phyloP scores from a whole-genome alignment of 2,329 filamentous ascomycete genomes.

The Epichloe sibirici region DNA sequence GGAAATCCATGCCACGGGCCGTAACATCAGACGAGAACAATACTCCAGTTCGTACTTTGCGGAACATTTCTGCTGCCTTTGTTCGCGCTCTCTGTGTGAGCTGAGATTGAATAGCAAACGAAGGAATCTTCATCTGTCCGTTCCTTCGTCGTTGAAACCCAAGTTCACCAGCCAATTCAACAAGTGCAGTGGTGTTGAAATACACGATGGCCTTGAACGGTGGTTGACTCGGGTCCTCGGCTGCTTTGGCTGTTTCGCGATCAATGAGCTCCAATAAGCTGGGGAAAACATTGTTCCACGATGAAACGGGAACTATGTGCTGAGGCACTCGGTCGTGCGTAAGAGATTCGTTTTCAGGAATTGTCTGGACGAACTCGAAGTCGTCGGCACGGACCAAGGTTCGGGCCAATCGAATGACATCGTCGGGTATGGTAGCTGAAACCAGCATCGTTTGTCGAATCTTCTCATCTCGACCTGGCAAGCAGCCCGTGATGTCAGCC shows the following conservation, averaged over 20 bases:
- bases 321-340: constrained; percentile 83
- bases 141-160: constrained; percentile 28
- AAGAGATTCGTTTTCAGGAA: constrained; percentile 65
- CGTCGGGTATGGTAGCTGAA: constrained; percentile 79
- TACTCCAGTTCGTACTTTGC: constrained; percentile 46
- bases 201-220: constrained; percentile 97
- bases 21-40: constrained; percentile 72
- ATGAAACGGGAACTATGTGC: constrained; percentile 51
- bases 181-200: constrained; percentile 66
- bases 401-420: constrained; percentile 71
- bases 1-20: constrained; percentile 74
- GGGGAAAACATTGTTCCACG: constrained; percentile 67
- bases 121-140: constrained; percentile 22
- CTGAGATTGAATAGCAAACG: constrained; percentile 64
- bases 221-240: constrained; percentile 23
- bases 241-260: constrained; percentile 38
- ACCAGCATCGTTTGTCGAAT: constrained; percentile 87
- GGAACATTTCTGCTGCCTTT: constrained; percentile 59
- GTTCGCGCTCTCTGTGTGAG: constrained; percentile 62
- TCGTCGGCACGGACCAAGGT: constrained; percentile 62
- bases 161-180: constrained; percentile 49
- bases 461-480: constrained; percentile 52
- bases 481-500: constrained; percentile 41
- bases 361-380: constrained; percentile 87
- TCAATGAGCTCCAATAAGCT: constrained; percentile 64